Conservation (phyloP, 208 protist genomes). For the Leptomonas seymouri region DNA sequence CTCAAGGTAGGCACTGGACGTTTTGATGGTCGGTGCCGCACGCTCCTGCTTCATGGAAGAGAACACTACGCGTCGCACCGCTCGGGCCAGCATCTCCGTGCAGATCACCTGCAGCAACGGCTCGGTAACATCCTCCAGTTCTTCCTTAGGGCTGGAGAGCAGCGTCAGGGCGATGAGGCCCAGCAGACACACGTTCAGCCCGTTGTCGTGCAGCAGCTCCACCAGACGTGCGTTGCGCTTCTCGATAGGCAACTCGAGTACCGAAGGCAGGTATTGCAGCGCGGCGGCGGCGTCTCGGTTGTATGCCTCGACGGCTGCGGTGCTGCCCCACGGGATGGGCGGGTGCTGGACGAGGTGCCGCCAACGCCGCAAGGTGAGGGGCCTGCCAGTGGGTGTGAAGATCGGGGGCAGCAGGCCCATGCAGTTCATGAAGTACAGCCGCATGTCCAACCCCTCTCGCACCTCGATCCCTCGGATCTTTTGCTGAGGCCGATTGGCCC, state of each 20-base stretch:
- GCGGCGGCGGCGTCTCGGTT: conserved; percentile 11
- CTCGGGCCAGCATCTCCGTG: conserved; percentile 53
- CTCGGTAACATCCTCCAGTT: conserved; percentile 33
- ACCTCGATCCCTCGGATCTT: conserved; percentile 49
- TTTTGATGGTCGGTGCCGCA: conserved; percentile 15
- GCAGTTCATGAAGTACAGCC: conserved; percentile 53
- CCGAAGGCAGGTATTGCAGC: conserved; percentile 24
- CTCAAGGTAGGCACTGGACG: conserved; percentile 41
- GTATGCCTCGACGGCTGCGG: conserved; percentile 26
- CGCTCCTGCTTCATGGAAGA: conserved; percentile 31
- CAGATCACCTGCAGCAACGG: conserved; percentile 36
- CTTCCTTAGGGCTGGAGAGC: conserved; percentile 35
- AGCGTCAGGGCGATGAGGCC: conserved; percentile 35
- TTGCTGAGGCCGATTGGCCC: not conserved
- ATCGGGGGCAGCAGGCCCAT: conserved; percentile 53
- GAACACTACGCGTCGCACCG: conserved; percentile 44
- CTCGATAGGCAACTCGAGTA: conserved; percentile 30
- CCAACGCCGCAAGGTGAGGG: conserved; percentile 48
- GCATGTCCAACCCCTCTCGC: conserved; percentile 51
- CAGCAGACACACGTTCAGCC: conserved; percentile 52
- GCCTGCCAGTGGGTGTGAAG: conserved; percentile 3
- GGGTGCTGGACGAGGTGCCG: conserved; percentile 39
- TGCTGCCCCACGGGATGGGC: conserved; percentile 17
- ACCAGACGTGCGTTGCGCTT: conserved; percentile 39
- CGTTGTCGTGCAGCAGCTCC: conserved; percentile 39